Percentiles rank a stretch among this genome's conserved stretches.
Conservation (phyloP, 1,284 basidiomycete species). For the Ganoderma leucocontextum region DNA sequence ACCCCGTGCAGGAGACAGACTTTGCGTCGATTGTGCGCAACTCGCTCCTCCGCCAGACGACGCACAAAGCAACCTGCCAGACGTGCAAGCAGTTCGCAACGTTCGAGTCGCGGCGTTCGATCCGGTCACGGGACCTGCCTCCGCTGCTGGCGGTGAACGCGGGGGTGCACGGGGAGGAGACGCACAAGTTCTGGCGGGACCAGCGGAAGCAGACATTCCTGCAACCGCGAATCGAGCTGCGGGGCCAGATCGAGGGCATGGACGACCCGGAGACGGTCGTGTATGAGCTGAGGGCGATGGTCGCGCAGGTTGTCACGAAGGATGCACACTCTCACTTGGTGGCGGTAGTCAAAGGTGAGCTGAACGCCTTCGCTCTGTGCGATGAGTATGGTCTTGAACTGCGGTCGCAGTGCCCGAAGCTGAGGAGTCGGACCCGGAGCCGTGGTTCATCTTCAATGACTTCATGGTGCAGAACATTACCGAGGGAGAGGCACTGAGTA, state of each 20-base stretch:
- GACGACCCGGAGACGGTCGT: slow-evolving; percentile 64
- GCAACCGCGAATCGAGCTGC: slow-evolving; percentile 58
- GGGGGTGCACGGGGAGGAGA: slow-evolving; percentile 81
- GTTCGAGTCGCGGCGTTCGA: slow-evolving; percentile 77
- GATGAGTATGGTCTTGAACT: neutral
- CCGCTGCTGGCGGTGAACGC: slow-evolving; percentile 92
- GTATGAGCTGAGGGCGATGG: slow-evolving; percentile 83
- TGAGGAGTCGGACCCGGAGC: slow-evolving; percentile 53
- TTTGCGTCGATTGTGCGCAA: slow-evolving; percentile 79
- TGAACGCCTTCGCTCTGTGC: no score
- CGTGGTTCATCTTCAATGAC: slow-evolving; percentile 98
- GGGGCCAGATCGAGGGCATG: slow-evolving; percentile 65
- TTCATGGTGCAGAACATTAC: slow-evolving; percentile 89
- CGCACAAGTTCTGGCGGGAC: slow-evolving; percentile 83
- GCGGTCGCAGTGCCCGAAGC: slow-evolving; percentile 67
- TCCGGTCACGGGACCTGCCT: slow-evolving; percentile 77
- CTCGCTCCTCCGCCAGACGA: slow-evolving; percentile 84
- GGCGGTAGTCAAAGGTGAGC: slow-evolving; percentile 83
- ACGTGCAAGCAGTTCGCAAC: slow-evolving; percentile 82
- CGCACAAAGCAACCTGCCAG: slow-evolving; percentile 88
- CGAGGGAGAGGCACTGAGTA: slow-evolving; percentile 88
- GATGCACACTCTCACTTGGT: slow-evolving; percentile 87
- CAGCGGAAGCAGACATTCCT: slow-evolving; percentile 61
- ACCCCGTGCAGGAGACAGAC: slow-evolving; percentile 55
- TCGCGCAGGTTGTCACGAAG: slow-evolving; percentile 85